Evolutionary conservation across 2,329 filamentous ascomycete genomes (phyloP).

Genomic region (Colletotrichum sp.): DNA sequence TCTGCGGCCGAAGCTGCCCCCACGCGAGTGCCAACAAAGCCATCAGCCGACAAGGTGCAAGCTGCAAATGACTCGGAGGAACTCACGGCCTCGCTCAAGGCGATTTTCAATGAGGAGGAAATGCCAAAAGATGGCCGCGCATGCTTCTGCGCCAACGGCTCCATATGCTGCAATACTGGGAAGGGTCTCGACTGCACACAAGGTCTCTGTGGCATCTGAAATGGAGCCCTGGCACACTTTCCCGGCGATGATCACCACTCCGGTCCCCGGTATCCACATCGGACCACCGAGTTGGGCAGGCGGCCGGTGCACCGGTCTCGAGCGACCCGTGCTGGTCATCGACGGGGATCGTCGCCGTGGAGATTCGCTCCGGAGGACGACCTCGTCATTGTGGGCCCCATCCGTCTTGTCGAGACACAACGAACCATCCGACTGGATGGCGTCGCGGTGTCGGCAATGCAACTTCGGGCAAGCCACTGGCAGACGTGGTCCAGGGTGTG

Average conservation of each 20-base stretch:
- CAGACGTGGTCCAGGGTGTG: background rate
- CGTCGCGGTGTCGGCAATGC: background rate
- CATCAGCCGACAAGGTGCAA: background rate
- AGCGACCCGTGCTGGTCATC: background rate
- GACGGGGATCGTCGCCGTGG: background rate
- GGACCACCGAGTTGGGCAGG: background rate
- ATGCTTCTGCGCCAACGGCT: slow-evolving; percentile 32
- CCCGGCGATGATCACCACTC: background rate
- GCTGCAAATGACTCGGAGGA: background rate
- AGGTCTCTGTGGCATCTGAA: slow-evolving; percentile 32
- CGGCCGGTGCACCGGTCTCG: background rate
- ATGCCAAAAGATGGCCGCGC: background rate
- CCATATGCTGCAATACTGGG: slow-evolving; percentile 28
- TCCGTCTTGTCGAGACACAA: background rate
- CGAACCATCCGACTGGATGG: background rate
- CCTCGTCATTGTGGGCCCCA: background rate
- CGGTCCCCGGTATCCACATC: background rate
- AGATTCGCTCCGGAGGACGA: background rate
- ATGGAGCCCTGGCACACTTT: background rate
- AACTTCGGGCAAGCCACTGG: background rate
- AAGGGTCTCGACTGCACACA: slow-evolving; percentile 28
- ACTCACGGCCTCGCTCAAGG: slow-evolving; percentile 2
- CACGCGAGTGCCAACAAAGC: background rate
- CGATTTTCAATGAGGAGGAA: background rate
- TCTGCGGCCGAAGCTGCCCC: background rate